phyloP scores from a whole-genome alignment of 2,329 filamentous ascomycete genomes.

The Pyrenophora graminea region DNA sequence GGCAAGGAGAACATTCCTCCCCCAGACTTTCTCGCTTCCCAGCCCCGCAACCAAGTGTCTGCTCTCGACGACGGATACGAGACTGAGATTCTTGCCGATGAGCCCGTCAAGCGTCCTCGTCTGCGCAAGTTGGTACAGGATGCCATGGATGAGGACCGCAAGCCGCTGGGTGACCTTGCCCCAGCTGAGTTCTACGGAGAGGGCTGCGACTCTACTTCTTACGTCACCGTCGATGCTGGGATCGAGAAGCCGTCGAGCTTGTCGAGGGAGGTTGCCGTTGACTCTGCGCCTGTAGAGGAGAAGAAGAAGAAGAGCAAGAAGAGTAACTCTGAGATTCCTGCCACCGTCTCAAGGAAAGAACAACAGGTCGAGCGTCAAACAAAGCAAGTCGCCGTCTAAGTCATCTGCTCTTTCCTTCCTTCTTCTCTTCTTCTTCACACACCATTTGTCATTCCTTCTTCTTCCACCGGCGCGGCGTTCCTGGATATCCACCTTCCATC shows the following conservation, averaged over 20 bases:
- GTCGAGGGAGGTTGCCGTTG: constrained; percentile 42
- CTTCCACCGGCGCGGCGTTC: too few relatives aligned
- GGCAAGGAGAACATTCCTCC: constrained; percentile 96
- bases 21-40: constrained; percentile 43
- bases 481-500: too few relatives aligned
- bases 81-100: constrained; percentile 18
- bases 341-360: too few relatives aligned
- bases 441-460: too few relatives aligned
- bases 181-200: constrained; percentile 47
- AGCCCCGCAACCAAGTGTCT: constrained; percentile 15
- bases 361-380: too few relatives aligned
- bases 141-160: constrained; percentile 48
- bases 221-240: constrained; percentile 43
- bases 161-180: constrained; percentile 43
- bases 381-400: too few relatives aligned
- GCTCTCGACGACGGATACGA: constrained; percentile 14
- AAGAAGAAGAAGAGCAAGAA: constrained; percentile 19
- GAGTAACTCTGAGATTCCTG: neutral
- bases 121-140: constrained; percentile 39
- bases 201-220: constrained; percentile 42
- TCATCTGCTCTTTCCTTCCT: too few relatives aligned
- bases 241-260: constrained; percentile 43
- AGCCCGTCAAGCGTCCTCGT: constrained; percentile 35
- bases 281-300: constrained; percentile 19
- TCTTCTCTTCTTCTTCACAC: too few relatives aligned